A percentile compares a stretch with the other conserved stretches of the same genome.
These are phyloP conservation scores for Clavispora vitiphila DNA, from an alignment of 805 yeast species.

Conservation along the genomic window DNA sequence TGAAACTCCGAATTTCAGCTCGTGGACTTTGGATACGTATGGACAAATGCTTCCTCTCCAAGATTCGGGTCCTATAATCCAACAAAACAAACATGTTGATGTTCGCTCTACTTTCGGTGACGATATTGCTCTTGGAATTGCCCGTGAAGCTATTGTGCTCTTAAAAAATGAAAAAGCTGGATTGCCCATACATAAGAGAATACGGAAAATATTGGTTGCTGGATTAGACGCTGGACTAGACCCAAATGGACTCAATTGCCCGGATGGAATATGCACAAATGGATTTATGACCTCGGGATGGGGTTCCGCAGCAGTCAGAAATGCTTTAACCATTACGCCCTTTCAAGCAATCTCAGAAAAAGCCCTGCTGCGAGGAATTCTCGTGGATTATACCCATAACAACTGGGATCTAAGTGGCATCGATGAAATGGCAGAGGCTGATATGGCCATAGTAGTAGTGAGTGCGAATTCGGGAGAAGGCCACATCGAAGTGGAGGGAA, in stretches of 20 bases:
- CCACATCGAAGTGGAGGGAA: conserved; percentile 50
- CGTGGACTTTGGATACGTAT: conserved; percentile 54
- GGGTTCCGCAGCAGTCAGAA: conserved; percentile 59
- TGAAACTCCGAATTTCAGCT: conserved; percentile 48
- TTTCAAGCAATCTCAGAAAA: conserved; percentile 47
- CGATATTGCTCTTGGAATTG: conserved; percentile 46
- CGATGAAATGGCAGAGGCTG: conserved; percentile 46
- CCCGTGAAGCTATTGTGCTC: conserved; percentile 53
- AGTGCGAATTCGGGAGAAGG: conserved; percentile 58
- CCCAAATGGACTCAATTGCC: conserved; percentile 48
- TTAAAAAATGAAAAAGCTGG: conserved; percentile 48
- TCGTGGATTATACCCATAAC: conserved; percentile 41
- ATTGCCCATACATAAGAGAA: conserved; percentile 44
- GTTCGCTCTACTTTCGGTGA: conserved; percentile 46
- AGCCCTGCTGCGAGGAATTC: conserved; percentile 43
- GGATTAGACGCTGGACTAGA: conserved; percentile 52
- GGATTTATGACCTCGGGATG: conserved; percentile 58
- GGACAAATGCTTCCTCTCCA: conserved; percentile 53
- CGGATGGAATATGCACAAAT: conserved; percentile 46
- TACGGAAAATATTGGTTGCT: conserved; percentile 39
- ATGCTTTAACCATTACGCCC: conserved; percentile 55
- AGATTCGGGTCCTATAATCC: conserved; percentile 48
- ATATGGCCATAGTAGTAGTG: conserved; percentile 51
- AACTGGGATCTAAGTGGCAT: conserved; percentile 43
- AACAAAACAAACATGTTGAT: conserved; percentile 51